Evolutionary conservation across 1,139 yeast genomes (phyloP), one percentile per base, ranked within the genome.

Genomic region (Chernovozyma sophiae-reginae): DNA sequence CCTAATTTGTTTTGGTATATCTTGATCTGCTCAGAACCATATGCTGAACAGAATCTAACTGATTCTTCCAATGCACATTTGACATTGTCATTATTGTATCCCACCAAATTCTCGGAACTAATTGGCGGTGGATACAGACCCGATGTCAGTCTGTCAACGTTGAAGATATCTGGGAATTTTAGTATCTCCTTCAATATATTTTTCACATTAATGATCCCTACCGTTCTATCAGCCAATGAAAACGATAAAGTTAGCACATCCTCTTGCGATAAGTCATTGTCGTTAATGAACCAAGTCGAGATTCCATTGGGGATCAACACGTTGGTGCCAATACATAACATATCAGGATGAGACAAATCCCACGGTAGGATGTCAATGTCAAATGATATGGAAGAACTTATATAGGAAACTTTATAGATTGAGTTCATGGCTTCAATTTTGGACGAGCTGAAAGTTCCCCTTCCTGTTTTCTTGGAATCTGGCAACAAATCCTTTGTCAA

Each of bases 331-430:
- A 33, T 44, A 43, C 71, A 65, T 8, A 58, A 41, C 4, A 53
- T 48, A 10, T 51, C 41, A 4, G 64, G 60, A n/a, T 48, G 40
- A 8, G 39, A 33, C n/a, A 40, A 34, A 30, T 56, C 46, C 66
- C 68, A 65, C 2, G 65, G 64, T 25, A 56, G 44, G 4, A 63
- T 52, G 2, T 60, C 62, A 8, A 62, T 50, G 33, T 60, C 58
- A 37, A 69, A 62, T 0, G 69, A 60, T 8, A 65, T 51, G 2
- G 63, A 66, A 0, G 70, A 58, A 35, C 71, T 59, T 3, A 64
- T 51, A 35, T 61, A 60, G 25, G 58, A 50, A 4, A 65, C 42
- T 34, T 56, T 53, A 40, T 51, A 68, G 20, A 49, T 42, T 38
- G 14, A 36, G 16, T 22, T 25, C 17, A 14, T 7, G 10, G 45